phyloP scores from a whole-genome alignment of 257 asterid genomes.

The Solanum clarkiae region DNA sequence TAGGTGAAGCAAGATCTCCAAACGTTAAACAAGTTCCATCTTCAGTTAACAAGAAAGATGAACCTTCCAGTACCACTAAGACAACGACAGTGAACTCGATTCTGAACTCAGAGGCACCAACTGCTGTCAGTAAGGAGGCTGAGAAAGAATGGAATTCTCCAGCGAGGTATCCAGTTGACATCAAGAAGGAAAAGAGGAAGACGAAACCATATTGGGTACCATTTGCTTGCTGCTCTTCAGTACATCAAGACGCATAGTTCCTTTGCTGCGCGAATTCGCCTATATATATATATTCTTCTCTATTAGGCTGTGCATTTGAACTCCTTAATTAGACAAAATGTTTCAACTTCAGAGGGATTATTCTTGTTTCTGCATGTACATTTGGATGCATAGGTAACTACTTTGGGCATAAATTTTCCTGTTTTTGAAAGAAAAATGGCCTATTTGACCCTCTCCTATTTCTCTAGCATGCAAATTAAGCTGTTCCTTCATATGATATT shows the following conservation, averaged over 20 bases:
- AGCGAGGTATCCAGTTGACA: constrained; percentile 67
- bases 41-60: constrained; percentile 18
- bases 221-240: constrained; percentile 77
- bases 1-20: constrained; percentile 59
- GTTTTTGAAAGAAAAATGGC: neutral
- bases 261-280: neutral
- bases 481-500: neutral
- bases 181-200: constrained; percentile 75
- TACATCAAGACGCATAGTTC: constrained; percentile 36
- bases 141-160: constrained; percentile 88
- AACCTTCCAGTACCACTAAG: constrained; percentile 23
- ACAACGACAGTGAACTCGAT: constrained; percentile 27
- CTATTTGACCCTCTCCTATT: neutral
- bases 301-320: neutral
- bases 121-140: constrained; percentile 23
- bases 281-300: neutral
- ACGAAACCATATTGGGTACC: constrained; percentile 67
- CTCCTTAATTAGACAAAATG: neutral
- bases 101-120: constrained; percentile 20
- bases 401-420: neutral
- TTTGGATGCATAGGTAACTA: neutral
- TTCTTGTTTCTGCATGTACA: neutral
- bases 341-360: neutral
- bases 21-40: constrained; percentile 33
- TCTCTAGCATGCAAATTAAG: neutral